Evolutionary conservation across 495 filamentous ascomycete species (phyloP).

Genomic region (Penicillium verhagenii): DNA sequence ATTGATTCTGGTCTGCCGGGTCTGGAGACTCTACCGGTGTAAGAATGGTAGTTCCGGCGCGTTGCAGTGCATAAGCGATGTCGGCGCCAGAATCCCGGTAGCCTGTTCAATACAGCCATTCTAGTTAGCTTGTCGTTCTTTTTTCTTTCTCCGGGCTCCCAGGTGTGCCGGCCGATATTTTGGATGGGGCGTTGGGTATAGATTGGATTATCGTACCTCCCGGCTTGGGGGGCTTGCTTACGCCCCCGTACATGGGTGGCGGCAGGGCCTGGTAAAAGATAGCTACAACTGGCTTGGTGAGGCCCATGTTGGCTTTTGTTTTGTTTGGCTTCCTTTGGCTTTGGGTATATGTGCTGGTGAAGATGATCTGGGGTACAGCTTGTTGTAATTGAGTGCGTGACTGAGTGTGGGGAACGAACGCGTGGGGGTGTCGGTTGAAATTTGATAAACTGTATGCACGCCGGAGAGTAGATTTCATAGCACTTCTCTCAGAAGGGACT

Average conservation of each 20-base stretch:
- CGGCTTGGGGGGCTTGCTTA: constrained; percentile 30
- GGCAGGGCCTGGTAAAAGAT: constrained; percentile 30
- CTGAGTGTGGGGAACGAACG: background rate
- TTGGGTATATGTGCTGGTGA: background rate
- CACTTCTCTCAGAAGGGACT: too few relatives aligned
- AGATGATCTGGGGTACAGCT: background rate
- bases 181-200: background rate
- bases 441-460: background rate
- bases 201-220: constrained; percentile 21
- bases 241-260: constrained; percentile 27
- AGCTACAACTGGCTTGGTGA: constrained; percentile 19
- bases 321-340: background rate
- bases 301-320: background rate
- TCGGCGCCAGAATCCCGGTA: constrained; percentile 35
- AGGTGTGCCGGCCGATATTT: background rate
- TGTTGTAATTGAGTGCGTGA: constrained; percentile 5
- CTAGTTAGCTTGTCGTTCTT: background rate
- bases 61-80: constrained; percentile 24
- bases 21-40: constrained; percentile 19
- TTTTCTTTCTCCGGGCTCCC: background rate
- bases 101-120: constrained; percentile 12
- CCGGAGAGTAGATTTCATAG: background rate
- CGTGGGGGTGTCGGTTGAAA: background rate
- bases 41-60: constrained; percentile 15
- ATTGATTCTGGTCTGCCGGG: constrained; percentile 20